phyloP scores from a whole-genome alignment of 331 rosid species.

The Quercus phellos region DNA sequence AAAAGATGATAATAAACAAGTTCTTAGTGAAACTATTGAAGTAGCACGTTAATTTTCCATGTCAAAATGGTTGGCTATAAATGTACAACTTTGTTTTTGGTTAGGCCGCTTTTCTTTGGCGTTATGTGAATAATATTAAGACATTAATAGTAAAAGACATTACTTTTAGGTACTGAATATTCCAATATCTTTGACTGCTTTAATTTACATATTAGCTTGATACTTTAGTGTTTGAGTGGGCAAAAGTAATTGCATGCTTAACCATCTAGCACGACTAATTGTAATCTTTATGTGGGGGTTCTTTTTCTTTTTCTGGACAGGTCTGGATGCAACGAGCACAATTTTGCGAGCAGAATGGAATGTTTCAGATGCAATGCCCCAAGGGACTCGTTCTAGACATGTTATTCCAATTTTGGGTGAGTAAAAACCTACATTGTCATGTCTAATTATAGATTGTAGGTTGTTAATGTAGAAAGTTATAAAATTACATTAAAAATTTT shows the following conservation, averaged over 20 bases:
- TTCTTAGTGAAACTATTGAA: background rate
- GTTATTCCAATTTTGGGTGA: conserved; percentile 39
- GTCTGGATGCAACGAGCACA: conserved; percentile 94
- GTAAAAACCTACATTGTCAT: background rate
- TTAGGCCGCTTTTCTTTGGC: background rate
- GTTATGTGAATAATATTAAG: too few species aligned
- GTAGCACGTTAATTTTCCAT: background rate
- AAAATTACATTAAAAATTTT: too few species aligned
- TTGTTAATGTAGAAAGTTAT: too few species aligned
- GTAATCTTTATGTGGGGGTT: background rate
- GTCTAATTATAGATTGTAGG: background rate
- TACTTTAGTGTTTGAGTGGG: conserved; percentile 8
- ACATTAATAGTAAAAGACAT: conserved; percentile 9
- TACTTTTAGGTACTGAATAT: conserved; percentile 5
- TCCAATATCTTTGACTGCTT: conserved; percentile 46
- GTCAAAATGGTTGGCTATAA: too few species aligned
- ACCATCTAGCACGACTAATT: too few species aligned
- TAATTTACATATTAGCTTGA: background rate
- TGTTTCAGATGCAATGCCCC: conserved; percentile 98
- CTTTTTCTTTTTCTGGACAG: conserved; percentile 26
- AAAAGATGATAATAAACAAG: too few species aligned
- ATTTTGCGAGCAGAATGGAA: conserved; percentile 93
- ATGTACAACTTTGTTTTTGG: conserved; percentile 12
- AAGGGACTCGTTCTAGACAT: conserved; percentile 68
- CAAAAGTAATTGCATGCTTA: background rate